Evolutionary conservation across 2,329 filamentous ascomycete genomes (phyloP), one percentile per base, ranked within the genome.

Genomic region (Epichloe typhina): DNA sequence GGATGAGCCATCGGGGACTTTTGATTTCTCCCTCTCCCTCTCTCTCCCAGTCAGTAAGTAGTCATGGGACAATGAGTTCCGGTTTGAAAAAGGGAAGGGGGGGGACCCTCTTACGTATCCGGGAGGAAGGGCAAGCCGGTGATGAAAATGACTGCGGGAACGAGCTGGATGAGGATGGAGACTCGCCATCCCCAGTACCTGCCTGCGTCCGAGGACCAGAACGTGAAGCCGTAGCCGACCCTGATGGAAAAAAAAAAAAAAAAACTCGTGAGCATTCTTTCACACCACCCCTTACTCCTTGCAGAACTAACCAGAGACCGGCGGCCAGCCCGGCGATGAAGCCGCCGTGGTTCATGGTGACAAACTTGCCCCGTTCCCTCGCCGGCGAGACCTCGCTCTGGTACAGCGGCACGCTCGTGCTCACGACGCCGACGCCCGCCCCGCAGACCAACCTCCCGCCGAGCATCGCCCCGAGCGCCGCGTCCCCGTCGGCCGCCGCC

Each of bases 331-430:
- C 77, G 2, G 69, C 68, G 23, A 80, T 72, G 52, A 81, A 74
- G 3, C 78, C 77, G 43, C 79, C 69, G 49, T 81, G 77, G 56
- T 80, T 80, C 62, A 80, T 69, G 9, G 79, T 75, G 1, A 81
- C 76, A 52, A 76, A 76, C 53, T 69, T 70, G 3, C 78, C 77
- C 7, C 77, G 68, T 51, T 77, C 66, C 12, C 66, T 68, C 0
- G 76, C 74, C 0, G 77, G 76, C 0, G 76, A 68, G 19, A 80
- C 69, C 59, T 80, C 77, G 57, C 76, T 56, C 60, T 80, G 77
- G 58, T 80, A 80, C 4, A 80, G 58, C 1, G 77, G 77, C 49
- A 80, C 76, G 4, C 72, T 69, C 2, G 76, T 79, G 38, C 74
- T 77, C 8, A 81, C 69, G 17, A 80, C 63, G 2, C 75, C 75